Conservation (phyloP, 306 rosid species). For the Lathyrus sativus region DNA sequence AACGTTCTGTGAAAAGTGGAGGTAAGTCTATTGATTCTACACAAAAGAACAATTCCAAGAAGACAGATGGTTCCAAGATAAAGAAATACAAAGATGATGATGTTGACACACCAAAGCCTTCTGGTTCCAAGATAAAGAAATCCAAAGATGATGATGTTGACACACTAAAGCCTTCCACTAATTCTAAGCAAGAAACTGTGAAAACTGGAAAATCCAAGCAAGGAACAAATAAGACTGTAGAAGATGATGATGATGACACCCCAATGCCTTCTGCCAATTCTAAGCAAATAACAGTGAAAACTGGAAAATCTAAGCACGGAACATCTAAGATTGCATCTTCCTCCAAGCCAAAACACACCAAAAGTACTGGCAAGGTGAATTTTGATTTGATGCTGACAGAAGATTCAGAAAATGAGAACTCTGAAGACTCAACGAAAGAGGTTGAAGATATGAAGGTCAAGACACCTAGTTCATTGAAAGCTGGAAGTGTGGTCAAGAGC, state of each 20-base stretch:
- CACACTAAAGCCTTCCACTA: constrained; percentile 45
- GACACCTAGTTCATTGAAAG: constrained; percentile 37
- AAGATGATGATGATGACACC: constrained; percentile 26
- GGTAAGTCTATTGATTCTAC: constrained; percentile 49
- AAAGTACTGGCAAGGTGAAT: constrained; percentile 54
- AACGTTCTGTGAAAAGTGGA: constrained; percentile 53
- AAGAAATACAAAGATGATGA: constrained; percentile 62
- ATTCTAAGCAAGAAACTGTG: constrained; percentile 60
- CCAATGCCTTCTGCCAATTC: constrained; percentile 53
- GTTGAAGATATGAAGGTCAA: constrained; percentile 55
- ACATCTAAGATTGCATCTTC: constrained; percentile 49
- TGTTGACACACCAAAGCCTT: constrained; percentile 40
- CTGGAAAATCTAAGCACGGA: constrained; percentile 62
- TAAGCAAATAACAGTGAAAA: constrained; percentile 57
- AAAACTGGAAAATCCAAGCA: constrained; percentile 63
- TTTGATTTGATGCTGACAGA: constrained; percentile 48
- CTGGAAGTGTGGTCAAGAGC: constrained; percentile 40
- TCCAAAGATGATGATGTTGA: constrained; percentile 59
- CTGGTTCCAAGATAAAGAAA: constrained; percentile 51
- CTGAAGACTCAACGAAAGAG: constrained; percentile 41
- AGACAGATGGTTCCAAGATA: constrained; percentile 48
- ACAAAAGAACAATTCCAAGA: constrained; percentile 57
- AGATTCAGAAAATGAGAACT: constrained; percentile 52
- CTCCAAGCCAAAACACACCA: constrained; percentile 59
- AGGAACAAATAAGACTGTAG: constrained; percentile 46